Evolutionary conservation across 306 rosid genomes (phyloP).

Genomic region (Fragaria ananassa): DNA sequence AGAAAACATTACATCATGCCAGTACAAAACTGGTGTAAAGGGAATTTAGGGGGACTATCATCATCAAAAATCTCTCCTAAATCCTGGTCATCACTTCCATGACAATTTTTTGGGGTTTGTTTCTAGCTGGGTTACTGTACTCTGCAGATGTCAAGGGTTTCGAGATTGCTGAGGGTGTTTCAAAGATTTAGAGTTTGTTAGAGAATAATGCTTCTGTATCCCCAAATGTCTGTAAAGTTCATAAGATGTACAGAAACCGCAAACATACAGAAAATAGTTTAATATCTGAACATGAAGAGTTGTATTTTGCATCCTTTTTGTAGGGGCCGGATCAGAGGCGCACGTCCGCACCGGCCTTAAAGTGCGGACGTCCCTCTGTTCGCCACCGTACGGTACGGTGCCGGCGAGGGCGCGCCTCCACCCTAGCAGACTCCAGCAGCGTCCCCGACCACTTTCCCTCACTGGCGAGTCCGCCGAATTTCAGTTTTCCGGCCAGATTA

Average conservation of each 20-base stretch:
- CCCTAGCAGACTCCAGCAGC: too few relatives aligned
- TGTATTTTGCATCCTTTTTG: background rate
- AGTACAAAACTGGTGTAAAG: constrained; percentile 13
- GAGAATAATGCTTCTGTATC: constrained; percentile 9
- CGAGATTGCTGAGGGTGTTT: background rate
- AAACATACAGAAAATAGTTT: background rate
- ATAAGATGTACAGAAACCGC: constrained; percentile 2
- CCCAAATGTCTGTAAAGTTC: background rate
- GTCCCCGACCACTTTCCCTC: too few relatives aligned
- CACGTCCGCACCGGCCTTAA: too few relatives aligned
- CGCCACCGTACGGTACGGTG: too few relatives aligned
- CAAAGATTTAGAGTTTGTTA: background rate
- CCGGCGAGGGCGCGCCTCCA: too few relatives aligned
- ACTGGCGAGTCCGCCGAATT: too few relatives aligned
- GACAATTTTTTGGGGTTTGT: background rate
- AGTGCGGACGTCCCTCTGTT: too few relatives aligned
- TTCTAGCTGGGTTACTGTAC: background rate
- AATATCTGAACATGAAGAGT: background rate
- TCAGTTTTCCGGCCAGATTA: too few relatives aligned
- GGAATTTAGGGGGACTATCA: background rate
- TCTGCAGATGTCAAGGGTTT: background rate
- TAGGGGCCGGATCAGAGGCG: too few relatives aligned
- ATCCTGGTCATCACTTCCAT: constrained; percentile 12
- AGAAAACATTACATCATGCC: constrained; percentile 12
- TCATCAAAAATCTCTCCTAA: constrained; percentile 11